These are phyloP conservation scores for Podaxis mareebaensis DNA, from an alignment of 768 basidiomycete genomes.

Conservation along the genomic window DNA sequence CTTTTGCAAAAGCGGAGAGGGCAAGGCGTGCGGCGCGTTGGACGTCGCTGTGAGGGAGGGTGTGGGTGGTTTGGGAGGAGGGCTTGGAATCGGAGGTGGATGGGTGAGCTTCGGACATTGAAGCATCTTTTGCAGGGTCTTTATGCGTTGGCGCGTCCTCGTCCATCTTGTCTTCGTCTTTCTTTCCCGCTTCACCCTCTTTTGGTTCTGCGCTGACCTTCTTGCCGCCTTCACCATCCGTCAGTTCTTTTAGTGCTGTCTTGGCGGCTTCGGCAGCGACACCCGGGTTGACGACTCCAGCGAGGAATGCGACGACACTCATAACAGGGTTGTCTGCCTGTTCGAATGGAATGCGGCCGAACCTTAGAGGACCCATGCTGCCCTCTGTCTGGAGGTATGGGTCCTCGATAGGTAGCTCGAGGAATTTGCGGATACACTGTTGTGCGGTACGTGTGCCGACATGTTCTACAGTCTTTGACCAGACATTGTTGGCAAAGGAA, in stretches of 20 bases:
- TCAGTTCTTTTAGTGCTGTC: slow-evolving; percentile 82
- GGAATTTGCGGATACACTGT: slow-evolving; percentile 93
- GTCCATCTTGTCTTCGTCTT: slow-evolving; percentile 45
- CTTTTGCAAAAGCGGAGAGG: slow-evolving; percentile 84
- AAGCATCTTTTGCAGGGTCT: background rate
- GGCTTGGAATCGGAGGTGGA: no score
- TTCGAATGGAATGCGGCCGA: slow-evolving; percentile 84
- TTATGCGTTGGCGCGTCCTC: slow-evolving; percentile 33
- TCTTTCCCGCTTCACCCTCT: slow-evolving; percentile 23
- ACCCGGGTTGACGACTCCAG: slow-evolving; percentile 86
- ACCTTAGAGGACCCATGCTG: slow-evolving; percentile 73
- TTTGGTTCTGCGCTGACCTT: slow-evolving; percentile 31
- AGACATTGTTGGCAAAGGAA: slow-evolving; percentile 52
- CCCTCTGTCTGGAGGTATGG: slow-evolving; percentile 81
- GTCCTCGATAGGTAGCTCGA: slow-evolving; percentile 96
- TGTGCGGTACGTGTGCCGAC: slow-evolving; percentile 90
- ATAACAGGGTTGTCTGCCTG: slow-evolving; percentile 98
- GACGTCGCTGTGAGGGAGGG: slow-evolving; percentile 71
- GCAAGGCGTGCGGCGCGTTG: slow-evolving; percentile 85
- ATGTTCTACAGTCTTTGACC: slow-evolving; percentile 90
- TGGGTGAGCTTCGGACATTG: no score
- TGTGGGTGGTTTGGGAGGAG: slow-evolving; percentile 28
- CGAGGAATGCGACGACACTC: slow-evolving; percentile 97
- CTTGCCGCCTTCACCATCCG: slow-evolving; percentile 50
- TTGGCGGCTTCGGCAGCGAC: slow-evolving; percentile 95